Evolutionary conservation across 2,329 filamentous ascomycete species (phyloP), one percentile per base, ranked within the genome.

Genomic region (Chaetomium olivaceum): DNA sequence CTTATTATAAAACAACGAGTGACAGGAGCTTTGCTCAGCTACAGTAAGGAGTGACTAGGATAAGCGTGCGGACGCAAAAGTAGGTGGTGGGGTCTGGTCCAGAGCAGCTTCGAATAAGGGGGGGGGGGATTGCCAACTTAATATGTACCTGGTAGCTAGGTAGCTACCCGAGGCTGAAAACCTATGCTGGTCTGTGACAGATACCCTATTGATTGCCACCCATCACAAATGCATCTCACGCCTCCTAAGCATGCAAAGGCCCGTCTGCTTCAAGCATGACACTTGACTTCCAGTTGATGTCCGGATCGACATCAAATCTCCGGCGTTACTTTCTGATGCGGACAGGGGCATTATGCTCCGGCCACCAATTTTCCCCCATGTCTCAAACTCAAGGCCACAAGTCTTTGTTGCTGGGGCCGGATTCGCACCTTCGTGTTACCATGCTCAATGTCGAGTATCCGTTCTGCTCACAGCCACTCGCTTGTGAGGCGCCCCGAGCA

Each of bases 291-390:
- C n/a, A n/a, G n/a, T n/a, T 52, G 9, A 27, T 23, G 14, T 52
- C 50, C 23, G 50, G 50, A 52, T 52, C 50, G 50, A 52, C 50
- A 25, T 16, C 12, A 52, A 52, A 52, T 52, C 50, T 52, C 50
- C 50, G 50, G 25, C 25, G 5, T 6, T 14, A 11, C 5, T 19
- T 19, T 16, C 50, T 14, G 50, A 52, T 27, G 50, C 19, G 11
- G 23, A 27, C 46, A 21, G 5, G 8, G 46, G 9, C n/a, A 3
- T 9, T 21, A 19, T 23, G 46, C 8, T 48, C 43, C 16, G 39
- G 14, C 16, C 9, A 1, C 43, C 19, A 48, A 3, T 5, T 5
- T 9, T 3, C 19, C 46, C n/a, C 21, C 4, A 14, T 52, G 50
- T 52, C 50, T 52, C 50, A 52, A 14, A 11, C 25, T 25, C 48